Evolutionary conservation across 2,329 filamentous ascomycete species (phyloP), one percentile per base, ranked within the genome.

Genomic region (Pseudogymnoascus sp.): DNA sequence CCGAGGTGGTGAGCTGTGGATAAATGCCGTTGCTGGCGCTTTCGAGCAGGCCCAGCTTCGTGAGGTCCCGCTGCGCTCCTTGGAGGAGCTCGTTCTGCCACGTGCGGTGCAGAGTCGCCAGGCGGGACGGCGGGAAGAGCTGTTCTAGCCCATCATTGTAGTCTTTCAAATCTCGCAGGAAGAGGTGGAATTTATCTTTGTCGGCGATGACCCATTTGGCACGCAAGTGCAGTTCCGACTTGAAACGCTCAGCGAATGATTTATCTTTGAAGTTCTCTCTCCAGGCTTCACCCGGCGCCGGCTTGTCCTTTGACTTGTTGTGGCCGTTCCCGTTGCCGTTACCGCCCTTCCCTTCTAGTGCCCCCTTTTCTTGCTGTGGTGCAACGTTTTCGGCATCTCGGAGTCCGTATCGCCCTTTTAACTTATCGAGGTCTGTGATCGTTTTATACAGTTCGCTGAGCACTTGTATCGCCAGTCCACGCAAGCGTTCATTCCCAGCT

Each of bases 81-180:
- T 78, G 75, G n/a, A 80, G 73, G 29, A 80, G 73, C 62, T 78
- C 76, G 65, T 78, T 75, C 10, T 75, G 77, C 77, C 78, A 80
- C n/a, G 76, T 73, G 12, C 78, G 74, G 63, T 78, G 76, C 21
- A 79, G 72, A 7, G 75, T 78, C 13, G 73, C 72, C 5, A 79
- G 68, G 63, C 77, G 72, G 1, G 74, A 72, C 5, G 74, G 71
- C 12, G 78, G 78, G 68, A 80, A 80, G 58, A 80, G 72, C 55
- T 77, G 75, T 63, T 80, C 78, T 10, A 80, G 71, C 41, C 78
- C 77, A 68, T 80, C 76, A 68, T 80, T 80, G 68, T 76, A 79
- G 68, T 79, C 77, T 74, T 77, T 75, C 51, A 79, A 66, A 64
- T 80, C 76, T 25, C 66, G 69, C 3, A 80, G 66, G 2, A 79